These are phyloP conservation scores for Letharia lupina DNA, from an alignment of 495 filamentous ascomycete genomes.

Conservation along the genomic window DNA sequence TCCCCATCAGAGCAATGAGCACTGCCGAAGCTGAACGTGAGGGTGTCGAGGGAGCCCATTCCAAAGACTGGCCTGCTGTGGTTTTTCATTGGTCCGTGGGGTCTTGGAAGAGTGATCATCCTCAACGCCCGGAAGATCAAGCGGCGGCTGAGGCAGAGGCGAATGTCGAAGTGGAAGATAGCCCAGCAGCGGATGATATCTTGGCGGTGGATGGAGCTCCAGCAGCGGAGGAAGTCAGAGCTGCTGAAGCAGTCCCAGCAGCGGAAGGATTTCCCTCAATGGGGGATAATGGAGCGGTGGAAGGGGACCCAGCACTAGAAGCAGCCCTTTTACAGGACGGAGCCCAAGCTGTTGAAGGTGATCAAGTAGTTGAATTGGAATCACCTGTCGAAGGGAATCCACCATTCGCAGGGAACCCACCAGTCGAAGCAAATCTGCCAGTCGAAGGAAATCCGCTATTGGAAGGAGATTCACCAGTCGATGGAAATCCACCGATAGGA, in stretches of 20 bases:
- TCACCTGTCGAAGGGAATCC: not conserved
- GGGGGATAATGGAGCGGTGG: not conserved
- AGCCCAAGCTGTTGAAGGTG: not conserved
- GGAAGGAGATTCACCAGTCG: not conserved
- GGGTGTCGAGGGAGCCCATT: slow-evolving; percentile 15
- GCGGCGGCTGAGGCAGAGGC: not conserved
- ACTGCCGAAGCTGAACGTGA: slow-evolving; percentile 17
- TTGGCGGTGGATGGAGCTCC: too few species aligned
- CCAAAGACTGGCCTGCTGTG: slow-evolving; percentile 8
- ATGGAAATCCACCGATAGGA: not conserved
- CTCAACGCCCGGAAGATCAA: slow-evolving; percentile 6
- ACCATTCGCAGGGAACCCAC: not conserved
- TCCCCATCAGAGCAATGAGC: slow-evolving; percentile 21
- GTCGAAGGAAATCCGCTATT: not conserved
- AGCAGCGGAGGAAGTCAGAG: not conserved
- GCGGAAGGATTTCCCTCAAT: not conserved
- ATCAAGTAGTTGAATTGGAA: not conserved
- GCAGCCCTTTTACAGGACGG: not conserved
- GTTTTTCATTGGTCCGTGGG: slow-evolving; percentile 20
- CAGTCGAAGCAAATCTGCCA: not conserved
- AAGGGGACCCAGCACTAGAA: not conserved
- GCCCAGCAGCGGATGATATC: not conserved
- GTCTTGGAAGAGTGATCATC: slow-evolving; percentile 18
- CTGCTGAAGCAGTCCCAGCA: not conserved
- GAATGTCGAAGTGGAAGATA: not conserved